Conservation (phyloP, 768 basidiomycete genomes). For the Psilocybe sp. region DNA sequence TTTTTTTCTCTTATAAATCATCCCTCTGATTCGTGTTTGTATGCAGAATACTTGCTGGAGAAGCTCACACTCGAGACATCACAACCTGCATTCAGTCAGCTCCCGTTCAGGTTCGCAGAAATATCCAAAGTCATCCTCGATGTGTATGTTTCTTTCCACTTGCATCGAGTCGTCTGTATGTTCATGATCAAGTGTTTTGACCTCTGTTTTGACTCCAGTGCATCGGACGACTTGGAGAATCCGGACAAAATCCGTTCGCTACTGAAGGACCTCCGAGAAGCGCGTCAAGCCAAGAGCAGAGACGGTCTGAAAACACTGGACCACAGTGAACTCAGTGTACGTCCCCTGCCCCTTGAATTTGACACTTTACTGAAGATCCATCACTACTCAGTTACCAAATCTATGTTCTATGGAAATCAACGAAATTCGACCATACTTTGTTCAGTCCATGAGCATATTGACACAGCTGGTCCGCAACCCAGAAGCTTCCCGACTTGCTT, state of each 20-base stretch:
- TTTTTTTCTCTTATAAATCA: neutral
- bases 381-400: slow-evolving; percentile 63
- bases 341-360: slow-evolving; percentile 20
- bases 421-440: slow-evolving; percentile 88
- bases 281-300: slow-evolving; percentile 90
- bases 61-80: slow-evolving; percentile 73
- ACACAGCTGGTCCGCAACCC: slow-evolving; percentile 49
- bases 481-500: slow-evolving; percentile 12
- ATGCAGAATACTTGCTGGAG: slow-evolving; percentile 76
- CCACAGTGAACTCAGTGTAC: slow-evolving; percentile 76
- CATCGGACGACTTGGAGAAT: slow-evolving; percentile 84
- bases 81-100: slow-evolving; percentile 65
- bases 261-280: slow-evolving; percentile 94
- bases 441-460: slow-evolving; percentile 75
- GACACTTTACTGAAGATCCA: neutral
- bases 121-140: slow-evolving; percentile 91
- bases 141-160: slow-evolving; percentile 51
- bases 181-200: neutral
- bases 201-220: slow-evolving; percentile 43
- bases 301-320: slow-evolving; percentile 80
- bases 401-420: slow-evolving; percentile 91
- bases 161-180: neutral
- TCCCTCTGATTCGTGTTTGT: neutral
- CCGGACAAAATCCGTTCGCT: slow-evolving; percentile 82
- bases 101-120: slow-evolving; percentile 90